Evolutionary conservation across 148 eudicot genomes (phyloP).

Genomic region (Amaranthus palmeri): DNA sequence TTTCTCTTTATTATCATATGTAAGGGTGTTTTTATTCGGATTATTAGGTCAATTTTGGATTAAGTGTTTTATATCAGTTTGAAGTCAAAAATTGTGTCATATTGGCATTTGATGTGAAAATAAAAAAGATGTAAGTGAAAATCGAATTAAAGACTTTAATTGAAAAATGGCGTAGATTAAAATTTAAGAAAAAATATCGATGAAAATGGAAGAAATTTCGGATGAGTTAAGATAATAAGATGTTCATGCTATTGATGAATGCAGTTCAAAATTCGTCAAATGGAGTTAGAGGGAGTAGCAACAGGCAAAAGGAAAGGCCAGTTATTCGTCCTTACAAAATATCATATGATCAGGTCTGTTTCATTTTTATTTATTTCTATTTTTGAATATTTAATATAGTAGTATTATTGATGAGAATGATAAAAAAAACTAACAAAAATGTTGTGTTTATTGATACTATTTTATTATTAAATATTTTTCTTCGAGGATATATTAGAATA

Average conservation of each 20-base stretch:
- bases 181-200: no score
- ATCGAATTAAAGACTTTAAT: no score
- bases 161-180: no score
- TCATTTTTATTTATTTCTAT: neutral
- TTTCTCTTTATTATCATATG: neutral
- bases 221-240: neutral
- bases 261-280: neutral
- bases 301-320: conserved; percentile 20
- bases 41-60: neutral
- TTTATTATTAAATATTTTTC: no score
- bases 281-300: neutral
- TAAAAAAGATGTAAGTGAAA: no score
- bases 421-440: no score
- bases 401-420: no score
- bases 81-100: neutral
- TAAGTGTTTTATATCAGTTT: neutral
- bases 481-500: no score
- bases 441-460: no score
- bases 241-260: neutral
- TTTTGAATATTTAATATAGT: neutral
- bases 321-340: conserved; percentile 16
- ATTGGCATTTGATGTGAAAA: no score
- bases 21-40: neutral
- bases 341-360: conserved; percentile 24
- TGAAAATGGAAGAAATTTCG: no score